Evolutionary conservation across 1,284 basidiomycete species (phyloP).

Genomic region (Papiliotrema laurentii): DNA sequence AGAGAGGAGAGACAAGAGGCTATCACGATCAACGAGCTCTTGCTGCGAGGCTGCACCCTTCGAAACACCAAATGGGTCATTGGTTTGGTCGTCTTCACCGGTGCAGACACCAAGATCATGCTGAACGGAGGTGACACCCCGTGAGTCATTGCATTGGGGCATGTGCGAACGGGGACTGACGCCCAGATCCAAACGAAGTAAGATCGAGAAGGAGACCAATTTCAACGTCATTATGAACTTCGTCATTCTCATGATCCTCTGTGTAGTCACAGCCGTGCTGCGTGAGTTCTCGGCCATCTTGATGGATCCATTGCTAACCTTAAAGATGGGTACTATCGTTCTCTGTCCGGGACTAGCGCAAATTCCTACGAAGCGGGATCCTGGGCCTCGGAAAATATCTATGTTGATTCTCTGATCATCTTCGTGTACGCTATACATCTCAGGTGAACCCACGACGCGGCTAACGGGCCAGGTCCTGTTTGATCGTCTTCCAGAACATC

Average conservation of each 20-base stretch:
- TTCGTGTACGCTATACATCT: slow-evolving; percentile 64
- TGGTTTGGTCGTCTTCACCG: slow-evolving; percentile 90
- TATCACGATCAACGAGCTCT: slow-evolving; percentile 83
- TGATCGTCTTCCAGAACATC: slow-evolving; percentile 97
- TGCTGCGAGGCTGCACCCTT: slow-evolving; percentile 87
- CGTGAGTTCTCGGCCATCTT: slow-evolving; percentile 17
- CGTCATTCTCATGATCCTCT: slow-evolving; percentile 71
- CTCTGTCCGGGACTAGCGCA: slow-evolving; percentile 61
- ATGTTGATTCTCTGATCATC: slow-evolving; percentile 78
- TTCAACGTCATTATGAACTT: slow-evolving; percentile 93
- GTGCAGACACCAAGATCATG: slow-evolving; percentile 97
- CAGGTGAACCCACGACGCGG: not conserved
- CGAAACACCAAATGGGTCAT: slow-evolving; percentile 94
- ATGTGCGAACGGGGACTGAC: not conserved
- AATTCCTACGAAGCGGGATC: slow-evolving; percentile 66
- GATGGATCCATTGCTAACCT: slow-evolving; percentile 44
- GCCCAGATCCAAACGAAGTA: slow-evolving; percentile 71
- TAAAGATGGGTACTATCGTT: slow-evolving; percentile 68
- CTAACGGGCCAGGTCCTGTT: slow-evolving; percentile 59
- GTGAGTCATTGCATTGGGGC: slow-evolving; percentile 12
- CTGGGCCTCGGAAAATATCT: slow-evolving; percentile 59
- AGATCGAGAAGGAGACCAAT: slow-evolving; percentile 92
- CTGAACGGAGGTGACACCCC: slow-evolving; percentile 88
- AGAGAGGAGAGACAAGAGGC: slow-evolving; percentile 46
- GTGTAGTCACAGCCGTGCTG: slow-evolving; percentile 55